Base-by-base conservation (phyloP, 768 basidiomycete species). In the Clavaria fumosa region DNA sequence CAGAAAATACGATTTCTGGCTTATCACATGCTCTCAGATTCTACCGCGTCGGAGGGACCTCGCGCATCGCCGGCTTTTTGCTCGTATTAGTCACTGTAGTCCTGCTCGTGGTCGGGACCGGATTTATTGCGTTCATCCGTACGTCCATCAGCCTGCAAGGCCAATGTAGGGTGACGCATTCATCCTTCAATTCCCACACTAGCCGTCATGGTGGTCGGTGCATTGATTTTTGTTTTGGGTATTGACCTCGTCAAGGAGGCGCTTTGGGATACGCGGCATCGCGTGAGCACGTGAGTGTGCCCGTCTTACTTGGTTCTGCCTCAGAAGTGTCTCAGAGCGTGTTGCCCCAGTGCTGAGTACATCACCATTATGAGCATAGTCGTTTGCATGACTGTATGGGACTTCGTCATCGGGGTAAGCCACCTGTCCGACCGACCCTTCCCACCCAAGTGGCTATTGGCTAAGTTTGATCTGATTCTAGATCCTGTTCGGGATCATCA, bases 221-320 rank as follows among this genome's bases (percentile, higher is more conserved):
- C 88, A 2, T 64, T 99, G 39, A 96, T 97, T 44, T 91, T 89
- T 46, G 89, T 95, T 6, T 68, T 97, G 23, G 95, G 91, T 0
- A 71, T 96, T 35, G 93, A 97, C 46, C 73, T 99, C 26, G 74
- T 88, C 27, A 93, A 91, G 50, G 93, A 96, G 56, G 91, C 95
- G 0, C 53, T 96, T 6, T 97, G 91, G 91, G 93, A 99, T 58
- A 91, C 91, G 7, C 63, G 86, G 32, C 71, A 84, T 57, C 75
- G 90, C 11, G 86, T 86, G 15, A 89, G 75, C 65, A 63, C 68
- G 67, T 82, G 54, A 43, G 70, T 41, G 12, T 5, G 20, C 43
- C 35, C 9, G 24, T 7, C 22, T 20, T 10, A 12, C 14, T 19
- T 35, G 1, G 6, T n/a, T 38, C 4, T 37, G n/a, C n/a, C n/a